Evolutionary conservation across 2,329 filamentous ascomycete genomes (phyloP).

Genomic region (Podosphaera xanthii): DNA sequence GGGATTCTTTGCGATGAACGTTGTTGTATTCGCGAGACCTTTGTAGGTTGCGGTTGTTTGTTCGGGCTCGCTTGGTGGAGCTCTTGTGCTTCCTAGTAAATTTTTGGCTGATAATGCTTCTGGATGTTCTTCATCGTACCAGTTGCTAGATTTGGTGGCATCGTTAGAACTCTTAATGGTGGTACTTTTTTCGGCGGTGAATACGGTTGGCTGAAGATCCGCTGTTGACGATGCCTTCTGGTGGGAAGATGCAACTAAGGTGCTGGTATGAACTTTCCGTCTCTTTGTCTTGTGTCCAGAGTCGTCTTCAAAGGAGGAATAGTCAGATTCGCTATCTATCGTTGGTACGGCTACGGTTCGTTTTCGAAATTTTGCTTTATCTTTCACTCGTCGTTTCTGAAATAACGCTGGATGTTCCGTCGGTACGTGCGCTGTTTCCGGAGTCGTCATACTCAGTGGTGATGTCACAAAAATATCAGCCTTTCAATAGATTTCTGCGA

Average conservation of each 20-base stretch:
- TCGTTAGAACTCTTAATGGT: slow-evolving; percentile 51
- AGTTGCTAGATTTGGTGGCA: slow-evolving; percentile 72
- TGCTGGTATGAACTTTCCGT: slow-evolving; percentile 42
- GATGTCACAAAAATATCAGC: no score
- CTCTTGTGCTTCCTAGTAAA: slow-evolving; percentile 33
- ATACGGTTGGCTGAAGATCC: slow-evolving; percentile 28
- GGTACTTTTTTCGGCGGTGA: slow-evolving; percentile 36
- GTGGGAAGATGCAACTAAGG: slow-evolving; percentile 41
- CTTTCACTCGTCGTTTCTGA: slow-evolving; percentile 65
- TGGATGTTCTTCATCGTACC: slow-evolving; percentile 54
- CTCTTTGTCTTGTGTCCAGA: slow-evolving; percentile 58
- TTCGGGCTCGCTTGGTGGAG: slow-evolving; percentile 12
- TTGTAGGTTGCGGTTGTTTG: slow-evolving; percentile 48
- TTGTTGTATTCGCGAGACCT: slow-evolving; percentile 44
- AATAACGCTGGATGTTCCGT: slow-evolving; percentile 31
- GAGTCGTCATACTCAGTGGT: background rate
- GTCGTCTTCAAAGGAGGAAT: slow-evolving; percentile 56
- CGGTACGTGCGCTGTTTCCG: background rate
- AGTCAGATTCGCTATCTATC: slow-evolving; percentile 35
- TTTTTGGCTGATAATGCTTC: slow-evolving; percentile 22
- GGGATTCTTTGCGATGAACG: slow-evolving; percentile 62
- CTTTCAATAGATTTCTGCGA: no score
- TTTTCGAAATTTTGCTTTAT: slow-evolving; percentile 59
- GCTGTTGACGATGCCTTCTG: slow-evolving; percentile 19
- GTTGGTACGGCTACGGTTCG: slow-evolving; percentile 56